Evolutionary conservation across 768 basidiomycete species (phyloP).

Genomic region (Neoboletus magnificus): DNA sequence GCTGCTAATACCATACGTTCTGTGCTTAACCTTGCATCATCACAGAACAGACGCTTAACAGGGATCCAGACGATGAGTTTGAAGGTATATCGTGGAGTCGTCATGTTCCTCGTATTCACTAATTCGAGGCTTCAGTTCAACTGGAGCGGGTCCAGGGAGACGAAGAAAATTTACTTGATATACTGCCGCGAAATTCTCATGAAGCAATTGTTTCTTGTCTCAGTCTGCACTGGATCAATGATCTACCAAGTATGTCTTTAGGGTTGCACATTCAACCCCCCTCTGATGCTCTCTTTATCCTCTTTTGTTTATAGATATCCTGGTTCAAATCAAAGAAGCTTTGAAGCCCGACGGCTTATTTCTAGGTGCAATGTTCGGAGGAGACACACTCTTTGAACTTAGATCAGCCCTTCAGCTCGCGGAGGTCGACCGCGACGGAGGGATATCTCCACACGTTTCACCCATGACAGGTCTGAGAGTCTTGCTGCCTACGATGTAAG

Average conservation of each 20-base stretch:
- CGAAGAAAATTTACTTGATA: constrained; percentile 73
- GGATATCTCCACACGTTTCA: constrained; percentile 93
- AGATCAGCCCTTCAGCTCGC: constrained; percentile 93
- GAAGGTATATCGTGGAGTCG: constrained; percentile 52
- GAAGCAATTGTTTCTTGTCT: constrained; percentile 92
- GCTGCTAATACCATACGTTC: not conserved
- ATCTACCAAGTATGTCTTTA: constrained; percentile 72
- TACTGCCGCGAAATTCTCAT: constrained; percentile 68
- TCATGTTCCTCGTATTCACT: not conserved
- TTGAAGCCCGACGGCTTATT: constrained; percentile 92
- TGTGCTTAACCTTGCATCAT: constrained; percentile 2
- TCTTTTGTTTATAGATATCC: constrained; percentile 49
- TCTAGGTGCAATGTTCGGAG: constrained; percentile 91
- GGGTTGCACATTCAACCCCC: not conserved
- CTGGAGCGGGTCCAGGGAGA: constrained; percentile 77
- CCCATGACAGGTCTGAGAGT: constrained; percentile 85
- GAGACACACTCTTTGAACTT: constrained; percentile 94
- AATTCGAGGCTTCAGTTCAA: constrained; percentile 49
- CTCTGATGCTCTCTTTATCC: not conserved
- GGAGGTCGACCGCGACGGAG: constrained; percentile 90
- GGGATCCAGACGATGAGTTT: constrained; percentile 78
- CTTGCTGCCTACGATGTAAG: not conserved
- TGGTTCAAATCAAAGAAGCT: constrained; percentile 83
- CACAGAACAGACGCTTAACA: constrained; percentile 63
- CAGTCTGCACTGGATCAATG: constrained; percentile 95